Evolutionary conservation across 257 asterid species (phyloP), one percentile per base, ranked within the genome.

Genomic region (Solanum lycopersicoides): DNA sequence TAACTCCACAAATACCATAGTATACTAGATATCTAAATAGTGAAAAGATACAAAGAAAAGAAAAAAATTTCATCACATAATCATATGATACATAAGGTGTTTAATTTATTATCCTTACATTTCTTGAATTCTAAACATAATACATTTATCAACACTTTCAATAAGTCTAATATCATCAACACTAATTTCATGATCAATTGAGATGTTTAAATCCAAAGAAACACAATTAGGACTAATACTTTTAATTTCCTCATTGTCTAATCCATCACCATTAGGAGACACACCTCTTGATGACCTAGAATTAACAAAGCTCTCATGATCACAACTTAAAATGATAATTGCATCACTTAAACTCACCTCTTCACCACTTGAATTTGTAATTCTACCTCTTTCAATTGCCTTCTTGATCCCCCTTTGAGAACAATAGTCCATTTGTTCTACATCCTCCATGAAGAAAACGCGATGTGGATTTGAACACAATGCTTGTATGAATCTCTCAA

Each of bases 301-400:
- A 72, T 88, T 87, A 47, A 92, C 79, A 56, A 92, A 92, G 15
- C 92, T 89, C 69, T 92, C 97, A 74, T 74, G 82, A 74, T 74
- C 82, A 20, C 94, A 89, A 9, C 96, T 89, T 25, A 96, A 86
- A 25, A 96, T 88, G 53, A 96, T 65, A 89, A 96, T 93, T 34
- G 98, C 98, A 39, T 96, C 99, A 15, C 90, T n/a, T 18, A 96
- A 85, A 14, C 93, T 47, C 56, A 94, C 88, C n/a, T 92, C 96
- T 83, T 94, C 95, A 9, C 96, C 95, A 79, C 44, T 14, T 80
- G 85, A 47, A 80, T 16, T 53, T 12, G 75, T 66, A 2, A 96
- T 86, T 28, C 83, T 91, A 1, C 99, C 98, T 47, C 88, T 92
- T 47, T 94, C 93, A 41, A 94, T 95, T 9, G 95, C 96, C 88